Conservation (phyloP, 305 asterid genomes). For the Rubia balearica region DNA sequence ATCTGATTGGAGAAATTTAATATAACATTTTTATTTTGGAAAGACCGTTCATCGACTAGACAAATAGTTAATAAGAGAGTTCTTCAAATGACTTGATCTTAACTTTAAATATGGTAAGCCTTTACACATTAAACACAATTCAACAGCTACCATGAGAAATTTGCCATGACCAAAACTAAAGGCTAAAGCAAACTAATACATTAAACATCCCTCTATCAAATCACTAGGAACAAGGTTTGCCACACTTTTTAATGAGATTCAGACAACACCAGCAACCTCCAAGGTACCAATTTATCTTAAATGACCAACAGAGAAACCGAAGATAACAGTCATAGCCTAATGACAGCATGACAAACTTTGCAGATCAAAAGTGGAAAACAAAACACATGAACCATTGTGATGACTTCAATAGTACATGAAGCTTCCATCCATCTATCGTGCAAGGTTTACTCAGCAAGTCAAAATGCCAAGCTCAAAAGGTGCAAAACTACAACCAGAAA, state of each 20-base stretch:
- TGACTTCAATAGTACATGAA: too few species aligned
- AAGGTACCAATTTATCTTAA: constrained; percentile 11
- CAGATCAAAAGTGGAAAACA: neutral
- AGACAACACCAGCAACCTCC: constrained; percentile 19
- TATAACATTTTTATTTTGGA: too few species aligned
- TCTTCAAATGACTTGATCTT: neutral
- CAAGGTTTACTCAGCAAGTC: neutral
- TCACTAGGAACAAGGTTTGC: neutral
- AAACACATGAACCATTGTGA: neutral
- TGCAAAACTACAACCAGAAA: neutral
- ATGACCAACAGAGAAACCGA: constrained; percentile 12
- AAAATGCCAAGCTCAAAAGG: neutral
- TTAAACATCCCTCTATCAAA: neutral
- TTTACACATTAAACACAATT: too few species aligned
- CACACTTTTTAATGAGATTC: neutral
- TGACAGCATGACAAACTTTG: neutral
- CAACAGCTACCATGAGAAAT: neutral
- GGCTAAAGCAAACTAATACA: neutral
- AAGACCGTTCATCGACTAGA: neutral
- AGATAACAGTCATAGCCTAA: neutral
- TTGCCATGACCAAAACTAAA: neutral
- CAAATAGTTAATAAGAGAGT: neutral
- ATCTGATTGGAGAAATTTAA: too few species aligned
- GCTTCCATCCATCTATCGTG: too few species aligned
- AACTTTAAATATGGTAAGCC: neutral